A percentile compares a stretch with the other conserved stretches of the same genome.
Evolutionary conservation across 768 basidiomycete species (phyloP).

Genomic region (Coprinellus micaceus): DNA sequence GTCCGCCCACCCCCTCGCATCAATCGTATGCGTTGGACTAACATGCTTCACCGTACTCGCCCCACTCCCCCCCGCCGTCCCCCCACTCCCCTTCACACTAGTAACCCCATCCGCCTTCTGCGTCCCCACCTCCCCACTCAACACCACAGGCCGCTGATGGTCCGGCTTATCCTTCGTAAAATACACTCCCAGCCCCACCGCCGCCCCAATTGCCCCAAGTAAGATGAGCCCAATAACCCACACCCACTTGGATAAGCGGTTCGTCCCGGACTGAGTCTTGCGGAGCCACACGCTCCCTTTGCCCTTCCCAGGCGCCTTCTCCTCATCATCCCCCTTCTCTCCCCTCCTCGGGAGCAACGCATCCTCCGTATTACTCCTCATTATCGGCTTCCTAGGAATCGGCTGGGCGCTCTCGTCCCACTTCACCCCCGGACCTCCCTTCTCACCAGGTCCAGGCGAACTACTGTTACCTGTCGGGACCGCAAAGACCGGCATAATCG

Average conservation of each 20-base stretch:
- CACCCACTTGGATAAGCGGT: slow-evolving; percentile 61
- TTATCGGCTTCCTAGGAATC: slow-evolving; percentile 40
- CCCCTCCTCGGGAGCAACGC: slow-evolving; percentile 64
- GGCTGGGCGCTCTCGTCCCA: slow-evolving; percentile 17
- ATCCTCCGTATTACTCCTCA: slow-evolving; percentile 68
- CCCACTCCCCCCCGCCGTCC: too few species aligned
- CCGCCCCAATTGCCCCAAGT: slow-evolving; percentile 50
- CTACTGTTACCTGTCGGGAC: slow-evolving; percentile 40
- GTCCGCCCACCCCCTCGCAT: too few species aligned
- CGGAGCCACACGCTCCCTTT: slow-evolving; percentile 65
- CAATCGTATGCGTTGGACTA: too few species aligned
- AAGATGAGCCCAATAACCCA: slow-evolving; percentile 64
- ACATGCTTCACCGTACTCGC: too few species aligned
- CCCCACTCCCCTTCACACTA: too few species aligned
- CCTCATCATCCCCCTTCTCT: slow-evolving; percentile 72
- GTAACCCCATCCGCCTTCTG: slow-evolving; percentile 15
- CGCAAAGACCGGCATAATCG: slow-evolving; percentile 75
- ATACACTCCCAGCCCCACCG: slow-evolving; percentile 58
- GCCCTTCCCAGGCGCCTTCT: slow-evolving; percentile 59
- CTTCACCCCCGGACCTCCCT: not conserved
- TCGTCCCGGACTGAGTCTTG: slow-evolving; percentile 54
- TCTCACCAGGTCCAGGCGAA: not conserved
- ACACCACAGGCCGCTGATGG: slow-evolving; percentile 42
- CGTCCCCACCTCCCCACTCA: slow-evolving; percentile 34
- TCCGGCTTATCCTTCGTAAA: slow-evolving; percentile 46